Evolutionary conservation across 2,329 filamentous ascomycete genomes (phyloP).

Genomic region (Leptographium radiaticola): DNA sequence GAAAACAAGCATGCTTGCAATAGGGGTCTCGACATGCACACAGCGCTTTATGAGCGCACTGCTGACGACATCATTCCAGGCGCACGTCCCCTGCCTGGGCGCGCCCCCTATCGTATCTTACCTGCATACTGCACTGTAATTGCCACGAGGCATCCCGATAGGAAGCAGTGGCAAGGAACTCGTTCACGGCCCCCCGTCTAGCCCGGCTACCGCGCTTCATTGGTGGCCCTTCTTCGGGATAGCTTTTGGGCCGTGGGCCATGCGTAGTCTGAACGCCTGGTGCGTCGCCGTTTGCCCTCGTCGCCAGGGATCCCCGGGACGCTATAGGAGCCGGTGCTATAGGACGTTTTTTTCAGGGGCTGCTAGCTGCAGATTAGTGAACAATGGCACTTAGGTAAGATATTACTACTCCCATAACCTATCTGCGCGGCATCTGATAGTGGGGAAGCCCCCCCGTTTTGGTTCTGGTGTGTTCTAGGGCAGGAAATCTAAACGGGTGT

Average conservation of each 20-base stretch:
- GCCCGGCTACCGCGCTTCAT: conserved; percentile 1
- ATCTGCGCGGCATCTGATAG: neutral
- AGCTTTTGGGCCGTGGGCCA: neutral
- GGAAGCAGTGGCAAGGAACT: neutral
- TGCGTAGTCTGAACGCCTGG: neutral
- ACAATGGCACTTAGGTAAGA: neutral
- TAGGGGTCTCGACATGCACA: no score
- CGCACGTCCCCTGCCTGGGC: no score
- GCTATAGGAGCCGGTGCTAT: neutral
- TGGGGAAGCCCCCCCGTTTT: neutral
- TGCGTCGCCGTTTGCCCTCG: no score
- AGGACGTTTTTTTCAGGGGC: neutral
- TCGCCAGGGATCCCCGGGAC: neutral
- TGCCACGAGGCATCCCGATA: no score
- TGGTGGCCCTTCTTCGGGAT: conserved; percentile 13
- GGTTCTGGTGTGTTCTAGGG: conserved; percentile 1
- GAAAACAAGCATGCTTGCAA: neutral
- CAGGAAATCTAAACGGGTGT: neutral
- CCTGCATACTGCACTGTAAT: no score
- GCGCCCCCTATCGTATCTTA: no score
- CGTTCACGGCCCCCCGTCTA: neutral
- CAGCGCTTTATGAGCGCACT: no score
- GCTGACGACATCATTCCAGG: no score
- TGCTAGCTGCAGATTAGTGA: neutral
- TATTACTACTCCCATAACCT: neutral